A percentile compares a stretch with the other conserved stretches of the same genome.
Conservation (phyloP, 345 rosid species). For the Rhodomyrtus tomentosa region DNA sequence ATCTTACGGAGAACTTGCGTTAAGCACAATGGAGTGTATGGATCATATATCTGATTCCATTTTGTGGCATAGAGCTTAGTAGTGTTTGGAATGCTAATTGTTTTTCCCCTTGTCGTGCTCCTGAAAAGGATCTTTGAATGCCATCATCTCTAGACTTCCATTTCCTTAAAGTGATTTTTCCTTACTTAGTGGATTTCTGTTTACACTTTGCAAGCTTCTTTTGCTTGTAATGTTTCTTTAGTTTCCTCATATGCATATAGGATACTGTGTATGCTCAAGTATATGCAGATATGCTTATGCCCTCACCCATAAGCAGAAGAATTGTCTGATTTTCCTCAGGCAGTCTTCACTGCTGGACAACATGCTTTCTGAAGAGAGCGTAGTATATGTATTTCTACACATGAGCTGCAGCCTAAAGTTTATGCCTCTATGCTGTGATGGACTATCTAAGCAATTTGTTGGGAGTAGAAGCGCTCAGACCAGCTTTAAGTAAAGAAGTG, state of each 20-base stretch:
- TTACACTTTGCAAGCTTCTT: background rate
- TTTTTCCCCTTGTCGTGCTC: background rate
- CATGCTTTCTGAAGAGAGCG: background rate
- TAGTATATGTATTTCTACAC: background rate
- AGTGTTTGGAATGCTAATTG: background rate
- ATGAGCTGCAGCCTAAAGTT: background rate
- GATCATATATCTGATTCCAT: background rate
- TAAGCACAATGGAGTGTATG: background rate
- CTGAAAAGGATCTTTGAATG: background rate
- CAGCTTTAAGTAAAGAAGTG: background rate
- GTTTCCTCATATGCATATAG: background rate
- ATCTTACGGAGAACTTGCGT: background rate
- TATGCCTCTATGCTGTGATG: background rate
- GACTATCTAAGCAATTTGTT: background rate
- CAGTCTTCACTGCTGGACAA: background rate
- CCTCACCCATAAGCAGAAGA: background rate
- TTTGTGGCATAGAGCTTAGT: background rate
- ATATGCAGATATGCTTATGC: background rate
- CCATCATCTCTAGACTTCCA: background rate
- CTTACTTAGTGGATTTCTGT: background rate
- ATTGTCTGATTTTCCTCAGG: background rate
- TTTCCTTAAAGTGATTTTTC: background rate
- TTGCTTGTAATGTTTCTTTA: background rate
- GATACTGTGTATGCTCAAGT: background rate
- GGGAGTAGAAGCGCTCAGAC: background rate